Conservation (phyloP, 306 rosid species). For the Quercus bicolor region DNA sequence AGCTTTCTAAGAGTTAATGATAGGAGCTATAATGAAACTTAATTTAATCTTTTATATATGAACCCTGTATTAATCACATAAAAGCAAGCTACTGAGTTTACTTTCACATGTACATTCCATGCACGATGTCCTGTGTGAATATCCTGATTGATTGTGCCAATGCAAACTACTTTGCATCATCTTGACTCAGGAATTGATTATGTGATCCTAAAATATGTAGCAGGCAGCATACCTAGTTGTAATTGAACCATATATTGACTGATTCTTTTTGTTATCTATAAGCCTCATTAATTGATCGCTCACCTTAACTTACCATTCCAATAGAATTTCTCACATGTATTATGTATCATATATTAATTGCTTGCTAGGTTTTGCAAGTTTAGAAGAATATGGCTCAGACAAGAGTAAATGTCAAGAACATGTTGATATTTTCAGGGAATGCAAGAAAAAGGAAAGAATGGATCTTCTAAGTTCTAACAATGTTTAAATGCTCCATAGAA, state of each 20-base stretch:
- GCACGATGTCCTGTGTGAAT: too few species aligned
- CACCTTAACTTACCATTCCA: not conserved
- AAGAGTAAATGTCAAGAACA: conserved; percentile 90
- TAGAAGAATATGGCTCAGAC: conserved; percentile 60
- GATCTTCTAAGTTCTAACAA: not conserved
- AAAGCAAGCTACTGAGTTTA: not conserved
- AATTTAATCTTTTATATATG: not conserved
- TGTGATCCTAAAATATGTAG: not conserved
- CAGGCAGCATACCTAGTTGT: not conserved
- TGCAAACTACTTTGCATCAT: too few species aligned
- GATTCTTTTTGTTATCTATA: not conserved
- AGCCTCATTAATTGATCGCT: not conserved
- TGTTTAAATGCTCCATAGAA: conserved; percentile 1
- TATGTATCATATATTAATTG: not conserved
- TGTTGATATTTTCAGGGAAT: conserved; percentile 86
- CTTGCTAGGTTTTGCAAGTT: conserved; percentile 43
- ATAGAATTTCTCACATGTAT: not conserved
- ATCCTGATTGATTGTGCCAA: too few species aligned
- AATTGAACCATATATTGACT: not conserved
- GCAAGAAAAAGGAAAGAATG: conserved; percentile 87
- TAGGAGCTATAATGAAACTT: not conserved
- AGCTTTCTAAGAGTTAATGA: not conserved
- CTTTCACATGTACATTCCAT: not conserved
- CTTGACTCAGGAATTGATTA: too few species aligned
- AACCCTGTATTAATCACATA: not conserved